Percentiles rank a stretch among this genome's conserved stretches.
phyloP scores from a whole-genome alignment of 176 grass and related monocot genomes.

The Phoenix dactylifera region DNA sequence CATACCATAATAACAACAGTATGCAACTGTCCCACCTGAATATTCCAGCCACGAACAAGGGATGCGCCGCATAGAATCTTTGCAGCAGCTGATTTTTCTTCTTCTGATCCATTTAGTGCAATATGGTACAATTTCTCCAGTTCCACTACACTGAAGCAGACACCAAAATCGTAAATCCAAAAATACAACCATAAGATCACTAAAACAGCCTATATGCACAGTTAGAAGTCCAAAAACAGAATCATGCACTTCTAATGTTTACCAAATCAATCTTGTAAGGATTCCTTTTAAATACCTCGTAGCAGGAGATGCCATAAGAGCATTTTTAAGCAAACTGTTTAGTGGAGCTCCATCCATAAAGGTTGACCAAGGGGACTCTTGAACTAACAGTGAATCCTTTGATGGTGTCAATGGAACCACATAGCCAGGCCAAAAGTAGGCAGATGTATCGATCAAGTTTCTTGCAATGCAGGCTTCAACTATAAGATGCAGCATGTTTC shows the following conservation, averaged over 20 bases:
- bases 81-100: conserved; percentile 7
- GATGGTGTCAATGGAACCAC: background rate
- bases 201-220: no score
- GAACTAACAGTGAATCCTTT: background rate
- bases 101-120: conserved; percentile 17
- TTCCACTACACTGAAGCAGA: background rate
- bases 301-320: conserved; percentile 11
- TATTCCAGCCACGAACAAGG: conserved; percentile 13
- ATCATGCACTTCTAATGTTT: no score
- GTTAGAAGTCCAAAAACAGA: no score
- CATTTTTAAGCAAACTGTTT: background rate
- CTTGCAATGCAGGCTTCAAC: conserved; percentile 13
- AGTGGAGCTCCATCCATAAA: conserved; percentile 15
- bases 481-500: conserved; percentile 12
- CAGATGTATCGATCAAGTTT: conserved; percentile 15
- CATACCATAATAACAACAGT: no score
- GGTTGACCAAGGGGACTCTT: conserved; percentile 10
- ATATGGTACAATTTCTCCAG: conserved; percentile 6
- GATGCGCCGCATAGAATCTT: conserved; percentile 14
- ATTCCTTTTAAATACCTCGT: conserved; percentile 6
- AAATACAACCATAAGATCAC: no score
- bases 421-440: conserved; percentile 21
- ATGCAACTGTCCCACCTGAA: background rate
- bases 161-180: no score
- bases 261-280: no score